Evolutionary conservation across 352 stramenopile genomes (phyloP), one percentile per base, ranked within the genome.

Genomic region (Globisporangium splendens): DNA sequence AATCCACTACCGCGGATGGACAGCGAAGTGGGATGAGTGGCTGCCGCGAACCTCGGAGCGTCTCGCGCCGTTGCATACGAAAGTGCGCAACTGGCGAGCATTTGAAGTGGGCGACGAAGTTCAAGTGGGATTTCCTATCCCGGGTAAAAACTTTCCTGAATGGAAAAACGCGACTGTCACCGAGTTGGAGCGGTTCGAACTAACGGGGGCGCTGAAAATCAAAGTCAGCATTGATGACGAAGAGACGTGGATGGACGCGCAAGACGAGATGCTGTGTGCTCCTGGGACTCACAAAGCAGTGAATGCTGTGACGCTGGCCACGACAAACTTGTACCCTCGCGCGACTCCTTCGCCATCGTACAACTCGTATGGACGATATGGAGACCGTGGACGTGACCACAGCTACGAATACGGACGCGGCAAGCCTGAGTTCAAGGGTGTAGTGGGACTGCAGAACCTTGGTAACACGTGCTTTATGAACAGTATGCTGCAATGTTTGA

Each of bases 1-100:
- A 33, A 87, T 99, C 28, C 95, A 98, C 67, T 99, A 98, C 66
- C 97, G 98, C 55, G 96, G 96, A 8, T 99, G 96, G 96, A 97
- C 97, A 3, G 60, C 83, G 12, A 93, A 97, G 59, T 99, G 97
- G 97, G 96, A 99, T 70, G 95, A 99, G 70, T 98, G 95, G 94
- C 72, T 99, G 24, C 63, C 77, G 7, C 87, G 79, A 31, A 77
- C 91, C 58, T 98, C 95, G 12, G 59, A 81, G 14, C 80, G 95
- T 8, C 69, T 99, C 31, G 80, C 87, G 24, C 91, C 89, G 2
- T 93, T 98, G 54, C 84, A 98, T 53, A 97, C 95, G 3, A 69
- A 74, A 21, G 78, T 92, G 22, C 65, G 33, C 7, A 88, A 91
- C 54, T 94, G 85, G 85, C 77, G 85, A 17, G 66, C 71, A 14